Evolutionary conservation across 352 stramenopile species (phyloP).

Genomic region (Pilasporangium apinafurcum): DNA sequence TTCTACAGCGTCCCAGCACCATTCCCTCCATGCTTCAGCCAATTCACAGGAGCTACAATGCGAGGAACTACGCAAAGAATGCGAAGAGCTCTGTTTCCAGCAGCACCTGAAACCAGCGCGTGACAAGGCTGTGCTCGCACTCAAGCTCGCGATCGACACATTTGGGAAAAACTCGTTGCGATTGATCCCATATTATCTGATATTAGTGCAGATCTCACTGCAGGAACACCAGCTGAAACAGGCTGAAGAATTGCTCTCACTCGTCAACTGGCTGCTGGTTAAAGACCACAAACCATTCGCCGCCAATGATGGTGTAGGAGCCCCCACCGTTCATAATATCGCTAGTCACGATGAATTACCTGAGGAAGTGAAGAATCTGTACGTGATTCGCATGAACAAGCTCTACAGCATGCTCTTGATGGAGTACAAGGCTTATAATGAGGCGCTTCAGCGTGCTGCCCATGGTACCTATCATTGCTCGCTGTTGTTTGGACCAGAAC

Average conservation of each 20-base stretch:
- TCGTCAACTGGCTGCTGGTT: slow-evolving; percentile 70
- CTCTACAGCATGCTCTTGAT: slow-evolving; percentile 57
- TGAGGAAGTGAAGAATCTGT: slow-evolving; percentile 55
- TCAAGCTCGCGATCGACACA: slow-evolving; percentile 36
- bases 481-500: slow-evolving; percentile 60
- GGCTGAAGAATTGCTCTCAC: slow-evolving; percentile 55
- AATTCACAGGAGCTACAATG: slow-evolving; percentile 16
- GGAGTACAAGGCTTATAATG: slow-evolving; percentile 34
- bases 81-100: slow-evolving; percentile 50
- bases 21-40: too few relatives aligned
- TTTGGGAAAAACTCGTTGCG: slow-evolving; percentile 48
- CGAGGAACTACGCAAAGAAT: slow-evolving; percentile 48
- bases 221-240: slow-evolving; percentile 53
- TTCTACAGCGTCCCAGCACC: too few relatives aligned
- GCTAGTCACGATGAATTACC: slow-evolving; percentile 12
- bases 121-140: slow-evolving; percentile 27
- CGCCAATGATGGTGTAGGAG: slow-evolving; percentile 2
- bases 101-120: slow-evolving; percentile 36
- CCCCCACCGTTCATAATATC: slow-evolving; percentile 2
- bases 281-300: slow-evolving; percentile 29
- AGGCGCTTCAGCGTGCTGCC: slow-evolving; percentile 52
- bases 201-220: slow-evolving; percentile 57
- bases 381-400: slow-evolving; percentile 70
- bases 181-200: slow-evolving; percentile 60
- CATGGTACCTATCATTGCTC: slow-evolving; percentile 70